Conservation (phyloP, 208 protist genomes). For the Leishmania braziliensis region DNA sequence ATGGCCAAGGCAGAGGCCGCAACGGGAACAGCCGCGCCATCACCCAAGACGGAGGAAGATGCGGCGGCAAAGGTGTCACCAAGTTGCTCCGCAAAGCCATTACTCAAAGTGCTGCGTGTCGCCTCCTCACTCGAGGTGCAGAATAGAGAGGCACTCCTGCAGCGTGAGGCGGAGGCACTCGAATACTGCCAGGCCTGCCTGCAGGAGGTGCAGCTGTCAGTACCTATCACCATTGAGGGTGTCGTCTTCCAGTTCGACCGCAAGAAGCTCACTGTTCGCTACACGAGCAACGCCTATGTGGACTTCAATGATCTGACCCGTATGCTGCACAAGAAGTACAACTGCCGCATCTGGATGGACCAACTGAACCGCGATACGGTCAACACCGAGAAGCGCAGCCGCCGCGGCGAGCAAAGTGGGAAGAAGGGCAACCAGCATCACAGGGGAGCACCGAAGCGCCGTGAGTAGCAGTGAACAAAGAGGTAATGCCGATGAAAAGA, state of each 20-base stretch:
- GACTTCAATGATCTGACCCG: slow-evolving; percentile 85
- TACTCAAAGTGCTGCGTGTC: slow-evolving; percentile 58
- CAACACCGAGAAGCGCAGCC: slow-evolving; percentile 23
- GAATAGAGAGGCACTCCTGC: slow-evolving; percentile 38
- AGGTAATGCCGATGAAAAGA: not conserved
- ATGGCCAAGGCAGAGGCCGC: slow-evolving; percentile 13
- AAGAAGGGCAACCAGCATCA: slow-evolving; percentile 16
- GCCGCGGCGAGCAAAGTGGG: slow-evolving; percentile 18
- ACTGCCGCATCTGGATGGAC: slow-evolving; percentile 92
- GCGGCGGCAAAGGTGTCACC: not conserved
- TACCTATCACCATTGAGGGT: slow-evolving; percentile 66
- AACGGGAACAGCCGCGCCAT: not conserved
- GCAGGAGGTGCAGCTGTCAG: slow-evolving; percentile 46
- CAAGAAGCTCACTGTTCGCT: slow-evolving; percentile 90
- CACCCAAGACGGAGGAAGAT: slow-evolving; percentile 28
- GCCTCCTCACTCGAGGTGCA: slow-evolving; percentile 53
- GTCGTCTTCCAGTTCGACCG: slow-evolving; percentile 89
- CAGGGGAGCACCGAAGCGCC: slow-evolving; percentile 16
- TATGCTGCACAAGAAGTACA: slow-evolving; percentile 72
- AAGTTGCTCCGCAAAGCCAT: not conserved
- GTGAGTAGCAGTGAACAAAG: slow-evolving; percentile 9
- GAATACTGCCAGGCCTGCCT: slow-evolving; percentile 56
- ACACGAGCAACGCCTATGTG: slow-evolving; percentile 72
- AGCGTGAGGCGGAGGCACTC: slow-evolving; percentile 64
- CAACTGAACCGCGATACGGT: slow-evolving; percentile 78